Evolutionary conservation across 306 rosid genomes (phyloP), one percentile per base, ranked within the genome.

Genomic region (Ceratonia siliqua): DNA sequence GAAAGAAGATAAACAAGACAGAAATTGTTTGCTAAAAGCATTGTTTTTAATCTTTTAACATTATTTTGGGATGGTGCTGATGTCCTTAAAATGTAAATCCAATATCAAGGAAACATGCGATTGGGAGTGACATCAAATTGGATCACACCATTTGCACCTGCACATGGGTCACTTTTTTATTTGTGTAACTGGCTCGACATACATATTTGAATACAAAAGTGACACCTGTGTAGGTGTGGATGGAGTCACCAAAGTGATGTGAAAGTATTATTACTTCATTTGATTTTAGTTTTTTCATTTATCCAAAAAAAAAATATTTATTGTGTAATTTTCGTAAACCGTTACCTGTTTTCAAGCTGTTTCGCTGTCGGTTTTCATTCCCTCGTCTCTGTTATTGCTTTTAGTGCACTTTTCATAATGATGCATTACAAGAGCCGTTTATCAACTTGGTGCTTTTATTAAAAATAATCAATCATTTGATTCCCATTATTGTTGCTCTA

Each of bases 371-470:
- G 3, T 66, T 41, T 28, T 15, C 49, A 2, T 38, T 28, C 5
- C 45, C 5, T 22, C 36, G 14, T 59, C 25, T 35, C 38, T 41
- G 57, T 35, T 38, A 41, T 32, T 68, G 1, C 61, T 56, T 13
- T 11, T 42, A n/a, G 8, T 13, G 8, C 14, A 66, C 22, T 25
- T 20, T 20, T n/a, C n/a, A 36, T 39, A 61, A 33, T 69, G 46
- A 62, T 55, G 69, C 64, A 18, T 70, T 22, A 27, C 39, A 36
- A 45, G 49, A 55, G 70, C 11, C 18, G 63, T 53, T 32, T 24
- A 11, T 59, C 43, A n/a, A 15, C 25, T 2, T 59, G 22, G 28
- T 56, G 10, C 65, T 30, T n/a, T 14, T n/a, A n/a, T n/a, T n/a
- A n/a, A n/a, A 28, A n/a, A 57, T 14, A 17, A 57, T 57, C 5